Conservation (phyloP, 176 grass and related monocot species). For the Echinochloa phyllopogon region DNA sequence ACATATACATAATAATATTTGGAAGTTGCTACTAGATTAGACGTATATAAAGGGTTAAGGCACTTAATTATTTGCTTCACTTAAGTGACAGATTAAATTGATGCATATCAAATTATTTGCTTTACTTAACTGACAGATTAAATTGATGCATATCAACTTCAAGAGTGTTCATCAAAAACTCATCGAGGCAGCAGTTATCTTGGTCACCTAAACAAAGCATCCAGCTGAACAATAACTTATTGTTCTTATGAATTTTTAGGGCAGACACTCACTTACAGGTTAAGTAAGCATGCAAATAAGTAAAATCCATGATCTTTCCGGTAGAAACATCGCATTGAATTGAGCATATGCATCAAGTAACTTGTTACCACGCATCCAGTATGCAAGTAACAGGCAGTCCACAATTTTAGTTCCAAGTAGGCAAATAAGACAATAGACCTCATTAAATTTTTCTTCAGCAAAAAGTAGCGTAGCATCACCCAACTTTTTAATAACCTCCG, state of each 20-base stretch:
- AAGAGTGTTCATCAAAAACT: background rate
- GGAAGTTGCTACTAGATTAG: background rate
- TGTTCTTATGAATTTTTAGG: background rate
- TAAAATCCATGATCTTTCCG: background rate
- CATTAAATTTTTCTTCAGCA: slow-evolving; percentile 69
- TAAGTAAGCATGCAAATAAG: slow-evolving; percentile 16
- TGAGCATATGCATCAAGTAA: background rate
- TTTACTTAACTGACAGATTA: background rate
- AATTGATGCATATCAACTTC: background rate
- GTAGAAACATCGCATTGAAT: background rate
- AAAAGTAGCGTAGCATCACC: slow-evolving; percentile 80
- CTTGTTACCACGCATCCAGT: background rate
- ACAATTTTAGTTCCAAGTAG: background rate
- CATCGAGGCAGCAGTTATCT: slow-evolving; percentile 5
- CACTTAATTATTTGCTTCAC: background rate
- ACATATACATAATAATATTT: slow-evolving; percentile 1
- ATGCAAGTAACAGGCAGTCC: background rate
- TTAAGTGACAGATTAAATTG: background rate
- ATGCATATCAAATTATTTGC: background rate
- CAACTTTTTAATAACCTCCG: slow-evolving; percentile 75
- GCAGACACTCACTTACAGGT: background rate
- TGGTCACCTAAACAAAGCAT: slow-evolving; percentile 4
- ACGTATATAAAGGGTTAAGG: background rate
- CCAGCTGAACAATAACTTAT: background rate
- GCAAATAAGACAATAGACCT: slow-evolving; percentile 51